Conservation (phyloP, 768 basidiomycete species). For the Russula brevipes region DNA sequence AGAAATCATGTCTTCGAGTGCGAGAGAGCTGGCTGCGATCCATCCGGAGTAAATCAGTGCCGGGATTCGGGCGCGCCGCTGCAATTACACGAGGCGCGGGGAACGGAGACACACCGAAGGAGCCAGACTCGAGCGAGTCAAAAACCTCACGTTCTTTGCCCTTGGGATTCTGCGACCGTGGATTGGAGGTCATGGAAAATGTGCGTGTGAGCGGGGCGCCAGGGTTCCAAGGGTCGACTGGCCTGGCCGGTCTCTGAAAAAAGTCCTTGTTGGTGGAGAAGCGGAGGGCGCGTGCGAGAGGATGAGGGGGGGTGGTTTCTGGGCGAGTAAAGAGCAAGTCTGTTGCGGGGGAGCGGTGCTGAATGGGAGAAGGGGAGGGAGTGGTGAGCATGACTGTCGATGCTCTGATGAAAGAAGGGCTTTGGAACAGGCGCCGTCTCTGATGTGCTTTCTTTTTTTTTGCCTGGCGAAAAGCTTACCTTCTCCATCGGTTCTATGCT, state of each 20-base stretch:
- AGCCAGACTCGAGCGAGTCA: conserved; percentile 18
- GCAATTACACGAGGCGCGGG: conserved; percentile 12
- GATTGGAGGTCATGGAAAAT: conserved; percentile 18
- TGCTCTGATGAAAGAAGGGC: conserved; percentile 2
- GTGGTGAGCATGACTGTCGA: conserved; percentile 1
- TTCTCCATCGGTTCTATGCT: not conserved
- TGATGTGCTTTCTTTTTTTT: not conserved
- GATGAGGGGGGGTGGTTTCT: not conserved
- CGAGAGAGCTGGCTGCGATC: conserved; percentile 9
- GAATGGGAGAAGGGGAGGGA: conserved; percentile 5
- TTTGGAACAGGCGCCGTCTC: not conserved
- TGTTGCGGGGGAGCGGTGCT: not conserved
- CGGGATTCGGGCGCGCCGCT: not conserved
- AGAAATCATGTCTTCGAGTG: conserved; percentile 12
- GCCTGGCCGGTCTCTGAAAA: not conserved
- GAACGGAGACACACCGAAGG: conserved; percentile 17
- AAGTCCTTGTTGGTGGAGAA: conserved; percentile 13
- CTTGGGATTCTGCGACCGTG: conserved; percentile 5
- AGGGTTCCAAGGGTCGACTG: conserved; percentile 5
- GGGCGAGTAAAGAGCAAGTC: not conserved
- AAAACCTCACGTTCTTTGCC: conserved; percentile 23
- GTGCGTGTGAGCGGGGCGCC: conserved; percentile 11
- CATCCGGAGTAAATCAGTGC: conserved; percentile 9
- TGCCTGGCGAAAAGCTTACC: not conserved
- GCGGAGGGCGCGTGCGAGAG: conserved; percentile 13